phyloP scores from a whole-genome alignment of 352 stramenopile genomes.

The Peronosclerospora sorghi region DNA sequence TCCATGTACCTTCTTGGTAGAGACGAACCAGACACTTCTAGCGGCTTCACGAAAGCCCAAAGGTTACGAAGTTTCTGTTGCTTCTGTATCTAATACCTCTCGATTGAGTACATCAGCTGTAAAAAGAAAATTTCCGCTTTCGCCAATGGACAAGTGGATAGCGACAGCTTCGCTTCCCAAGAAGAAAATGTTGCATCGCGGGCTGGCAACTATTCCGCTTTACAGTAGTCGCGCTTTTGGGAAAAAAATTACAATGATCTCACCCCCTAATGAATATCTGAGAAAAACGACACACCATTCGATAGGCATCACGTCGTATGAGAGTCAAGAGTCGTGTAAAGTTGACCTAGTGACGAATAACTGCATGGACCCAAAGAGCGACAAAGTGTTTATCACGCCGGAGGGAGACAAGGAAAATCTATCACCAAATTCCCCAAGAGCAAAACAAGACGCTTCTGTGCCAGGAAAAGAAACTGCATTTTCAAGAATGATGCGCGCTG shows the following conservation, averaged over 20 bases:
- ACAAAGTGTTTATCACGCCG: background rate
- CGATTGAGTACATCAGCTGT: slow-evolving; percentile 2
- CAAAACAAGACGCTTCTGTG: background rate
- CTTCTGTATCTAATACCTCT: slow-evolving; percentile 10
- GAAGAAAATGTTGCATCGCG: background rate
- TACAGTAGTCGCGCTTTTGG: slow-evolving; percentile 40
- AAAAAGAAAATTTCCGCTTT: slow-evolving; percentile 17
- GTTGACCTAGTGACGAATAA: slow-evolving; percentile 40
- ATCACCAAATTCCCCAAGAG: slow-evolving; percentile 10
- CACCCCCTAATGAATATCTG: slow-evolving; percentile 14
- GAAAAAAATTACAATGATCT: slow-evolving; percentile 16
- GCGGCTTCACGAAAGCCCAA: slow-evolving; percentile 12
- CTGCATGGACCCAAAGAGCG: slow-evolving; percentile 39
- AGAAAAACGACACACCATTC: slow-evolving; percentile 13
- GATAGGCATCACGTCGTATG: slow-evolving; percentile 16
- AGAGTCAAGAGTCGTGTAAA: slow-evolving; percentile 43
- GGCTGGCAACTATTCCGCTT: slow-evolving; percentile 4
- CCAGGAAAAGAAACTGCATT: slow-evolving; percentile 65
- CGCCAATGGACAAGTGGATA: slow-evolving; percentile 16
- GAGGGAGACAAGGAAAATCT: slow-evolving; percentile 36
- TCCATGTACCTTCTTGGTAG: background rate
- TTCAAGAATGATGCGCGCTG: slow-evolving; percentile 67
- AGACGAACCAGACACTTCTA: background rate
- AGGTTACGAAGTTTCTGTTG: slow-evolving; percentile 8
- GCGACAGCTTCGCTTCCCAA: slow-evolving; percentile 1